phyloP scores from a whole-genome alignment of 2,329 filamentous ascomycete genomes.

The Mycogone perniciosa region DNA sequence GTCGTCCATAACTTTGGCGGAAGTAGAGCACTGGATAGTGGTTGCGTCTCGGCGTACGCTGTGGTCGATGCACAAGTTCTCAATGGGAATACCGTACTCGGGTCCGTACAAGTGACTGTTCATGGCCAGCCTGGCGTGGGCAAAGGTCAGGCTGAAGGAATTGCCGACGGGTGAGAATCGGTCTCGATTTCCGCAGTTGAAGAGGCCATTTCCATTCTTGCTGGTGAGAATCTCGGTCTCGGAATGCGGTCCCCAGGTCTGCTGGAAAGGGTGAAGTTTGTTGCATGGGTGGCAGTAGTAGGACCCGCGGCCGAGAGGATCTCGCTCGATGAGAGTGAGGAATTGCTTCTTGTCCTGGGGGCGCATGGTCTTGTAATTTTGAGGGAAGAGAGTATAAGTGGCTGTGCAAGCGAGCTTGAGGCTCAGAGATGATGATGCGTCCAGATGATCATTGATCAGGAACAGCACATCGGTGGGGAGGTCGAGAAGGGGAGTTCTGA shows the following conservation, averaged over 20 bases:
- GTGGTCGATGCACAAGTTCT: conserved; percentile 15
- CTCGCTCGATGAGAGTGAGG: conserved; percentile 15
- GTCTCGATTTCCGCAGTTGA: conserved; percentile 13
- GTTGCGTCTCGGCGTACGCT: conserved; percentile 6
- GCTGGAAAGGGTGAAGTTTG: conserved; percentile 15
- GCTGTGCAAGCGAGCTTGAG: conserved; percentile 16
- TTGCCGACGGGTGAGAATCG: conserved; percentile 17
- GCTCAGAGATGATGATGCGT: conserved; percentile 11
- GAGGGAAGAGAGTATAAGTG: conserved; percentile 8
- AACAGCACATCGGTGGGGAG: conserved; percentile 17
- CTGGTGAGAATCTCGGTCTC: background rate
- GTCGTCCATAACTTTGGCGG: conserved; percentile 14
- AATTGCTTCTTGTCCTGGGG: conserved; percentile 8
- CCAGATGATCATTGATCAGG: conserved; percentile 17
- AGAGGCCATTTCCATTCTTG: background rate
- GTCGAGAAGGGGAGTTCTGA: conserved; percentile 9
- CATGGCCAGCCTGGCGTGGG: conserved; percentile 18
- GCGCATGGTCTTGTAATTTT: conserved; percentile 3
- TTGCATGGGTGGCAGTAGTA: conserved; percentile 18
- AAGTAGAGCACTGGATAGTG: conserved; percentile 15
- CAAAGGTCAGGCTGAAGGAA: conserved; percentile 15
- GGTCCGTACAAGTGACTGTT: conserved; percentile 19
- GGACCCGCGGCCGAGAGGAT: conserved; percentile 13
- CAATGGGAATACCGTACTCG: conserved; percentile 15
- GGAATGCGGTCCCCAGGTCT: conserved; percentile 12